These are phyloP conservation scores for Annulohypoxylon truncatum DNA, from an alignment of 2,329 filamentous ascomycete genomes.

Conservation along the genomic window DNA sequence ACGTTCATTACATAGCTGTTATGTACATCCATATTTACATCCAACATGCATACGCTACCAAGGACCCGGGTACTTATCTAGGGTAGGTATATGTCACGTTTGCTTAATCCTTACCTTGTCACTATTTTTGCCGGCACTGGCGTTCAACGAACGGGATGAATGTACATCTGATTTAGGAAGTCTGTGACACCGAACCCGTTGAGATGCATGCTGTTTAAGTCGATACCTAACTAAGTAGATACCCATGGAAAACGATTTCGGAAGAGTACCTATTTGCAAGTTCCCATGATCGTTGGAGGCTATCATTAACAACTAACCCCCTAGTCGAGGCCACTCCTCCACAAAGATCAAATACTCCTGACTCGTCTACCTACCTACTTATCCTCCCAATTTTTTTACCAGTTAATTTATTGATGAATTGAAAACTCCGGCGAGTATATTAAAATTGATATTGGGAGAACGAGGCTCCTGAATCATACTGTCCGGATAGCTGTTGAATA, in stretches of 20 bases:
- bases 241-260: too few relatives aligned
- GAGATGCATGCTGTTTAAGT: not conserved
- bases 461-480: not conserved
- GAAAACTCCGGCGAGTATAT: not conserved
- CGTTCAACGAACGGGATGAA: not conserved
- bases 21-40: conserved; percentile 4
- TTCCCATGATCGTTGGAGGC: not conserved
- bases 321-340: not conserved
- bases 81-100: not conserved
- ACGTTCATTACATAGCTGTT: not conserved
- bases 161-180: not conserved
- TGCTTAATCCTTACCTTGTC: not conserved
- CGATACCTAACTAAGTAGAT: not conserved
- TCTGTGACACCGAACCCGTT: not conserved
- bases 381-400: not conserved
- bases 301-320: not conserved
- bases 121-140: not conserved
- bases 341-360: conserved; percentile 3
- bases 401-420: not conserved
- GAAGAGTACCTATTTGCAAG: not conserved
- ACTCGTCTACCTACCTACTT: conserved; percentile 6
- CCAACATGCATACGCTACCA: conserved; percentile 12
- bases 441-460: not conserved
- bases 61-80: not conserved
- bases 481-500: not conserved